These are phyloP conservation scores for Verticillium nubilum DNA, from an alignment of 2,329 filamentous ascomycete species.

Conservation along the genomic window DNA sequence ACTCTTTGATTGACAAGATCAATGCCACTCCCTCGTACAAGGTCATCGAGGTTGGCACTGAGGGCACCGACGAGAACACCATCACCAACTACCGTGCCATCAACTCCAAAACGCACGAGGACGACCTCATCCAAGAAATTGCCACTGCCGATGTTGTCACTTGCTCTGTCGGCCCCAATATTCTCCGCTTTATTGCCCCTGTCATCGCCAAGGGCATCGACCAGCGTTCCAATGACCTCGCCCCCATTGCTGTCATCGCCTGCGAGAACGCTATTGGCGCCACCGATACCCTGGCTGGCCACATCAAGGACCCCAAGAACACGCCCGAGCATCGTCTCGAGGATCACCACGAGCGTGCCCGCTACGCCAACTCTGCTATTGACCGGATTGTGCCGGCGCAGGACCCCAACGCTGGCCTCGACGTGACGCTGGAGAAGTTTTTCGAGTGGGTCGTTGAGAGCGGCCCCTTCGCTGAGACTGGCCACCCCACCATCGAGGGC, in stretches of 20 bases:
- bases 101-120: slow-evolving; percentile 85
- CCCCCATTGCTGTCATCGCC: slow-evolving; percentile 85
- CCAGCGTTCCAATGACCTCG: slow-evolving; percentile 55
- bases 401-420: slow-evolving; percentile 69
- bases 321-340: slow-evolving; percentile 62
- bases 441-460: slow-evolving; percentile 97
- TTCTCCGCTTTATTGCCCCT: slow-evolving; percentile 93
- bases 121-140: slow-evolving; percentile 78
- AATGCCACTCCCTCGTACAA: slow-evolving; percentile 74
- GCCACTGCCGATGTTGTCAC: slow-evolving; percentile 85
- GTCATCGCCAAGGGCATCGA: slow-evolving; percentile 94
- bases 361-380: slow-evolving; percentile 96
- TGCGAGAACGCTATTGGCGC: slow-evolving; percentile 98
- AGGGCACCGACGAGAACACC: slow-evolving; percentile 72
- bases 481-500: slow-evolving; percentile 71
- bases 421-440: slow-evolving; percentile 97
- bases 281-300: slow-evolving; percentile 77
- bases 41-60: slow-evolving; percentile 85
- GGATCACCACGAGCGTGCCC: slow-evolving; percentile 67
- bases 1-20: slow-evolving; percentile 72
- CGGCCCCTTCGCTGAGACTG: slow-evolving; percentile 70
- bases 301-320: slow-evolving; percentile 72
- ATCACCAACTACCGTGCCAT: slow-evolving; percentile 97
- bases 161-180: slow-evolving; percentile 92
- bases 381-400: slow-evolving; percentile 97